A percentile compares a stretch with the other conserved stretches of the same genome.
Conservation (phyloP, 257 asterid genomes). For the Solanum sitiens region DNA sequence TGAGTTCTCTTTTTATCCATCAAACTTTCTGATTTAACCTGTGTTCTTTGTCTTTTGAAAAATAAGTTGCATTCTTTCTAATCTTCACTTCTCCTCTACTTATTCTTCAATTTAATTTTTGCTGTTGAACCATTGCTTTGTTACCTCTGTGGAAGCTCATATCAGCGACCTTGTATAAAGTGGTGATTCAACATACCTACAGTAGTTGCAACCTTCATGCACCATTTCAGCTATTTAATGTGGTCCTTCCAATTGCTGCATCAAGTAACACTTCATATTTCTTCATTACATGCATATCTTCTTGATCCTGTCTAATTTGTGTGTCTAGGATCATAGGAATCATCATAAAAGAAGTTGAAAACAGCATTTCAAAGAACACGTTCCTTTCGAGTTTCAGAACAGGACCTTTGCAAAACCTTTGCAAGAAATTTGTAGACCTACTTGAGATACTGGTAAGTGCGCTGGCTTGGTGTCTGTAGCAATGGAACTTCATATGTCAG, state of each 20-base stretch:
- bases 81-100: background rate
- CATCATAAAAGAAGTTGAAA: conserved; percentile 78
- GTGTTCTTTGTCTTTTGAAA: background rate
- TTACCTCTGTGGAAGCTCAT: background rate
- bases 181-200: background rate
- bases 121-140: background rate
- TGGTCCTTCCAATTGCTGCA: background rate
- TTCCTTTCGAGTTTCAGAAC: conserved; percentile 72
- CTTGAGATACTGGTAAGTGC: conserved; percentile 81
- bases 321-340: conserved; percentile 59
- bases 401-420: conserved; percentile 71
- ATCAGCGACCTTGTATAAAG: background rate
- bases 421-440: conserved; percentile 72
- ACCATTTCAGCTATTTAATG: background rate
- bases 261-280: background rate
- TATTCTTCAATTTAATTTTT: background rate
- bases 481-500: background rate
- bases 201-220: background rate
- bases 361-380: conserved; percentile 51
- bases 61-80: background rate
- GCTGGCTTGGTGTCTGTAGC: background rate
- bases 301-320: conserved; percentile 15
- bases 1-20: background rate
- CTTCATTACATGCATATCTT: background rate
- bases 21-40: background rate